Conservation (phyloP, 225 moss, liverwort and hornwort genomes). For the Bryum argenteum region DNA sequence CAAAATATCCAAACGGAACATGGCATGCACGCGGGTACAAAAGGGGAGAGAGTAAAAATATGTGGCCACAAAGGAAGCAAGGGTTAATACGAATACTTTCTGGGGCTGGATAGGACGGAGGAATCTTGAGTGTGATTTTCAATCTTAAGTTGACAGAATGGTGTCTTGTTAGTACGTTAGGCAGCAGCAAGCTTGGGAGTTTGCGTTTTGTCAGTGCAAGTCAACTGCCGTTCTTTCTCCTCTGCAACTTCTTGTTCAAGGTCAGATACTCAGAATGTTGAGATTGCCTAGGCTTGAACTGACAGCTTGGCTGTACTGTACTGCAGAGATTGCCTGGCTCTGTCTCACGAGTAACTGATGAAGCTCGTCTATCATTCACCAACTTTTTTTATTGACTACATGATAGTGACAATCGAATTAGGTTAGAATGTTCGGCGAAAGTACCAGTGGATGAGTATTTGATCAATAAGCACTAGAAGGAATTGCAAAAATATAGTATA, state of each 20-base stretch:
- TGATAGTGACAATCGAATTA: background rate
- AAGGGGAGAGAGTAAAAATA: too few species aligned
- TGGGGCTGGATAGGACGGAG: background rate
- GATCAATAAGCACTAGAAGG: background rate
- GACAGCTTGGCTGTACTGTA: conserved; percentile 1
- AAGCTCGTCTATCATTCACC: background rate
- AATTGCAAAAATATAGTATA: background rate
- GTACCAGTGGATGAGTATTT: background rate
- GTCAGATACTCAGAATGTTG: conserved; percentile 19
- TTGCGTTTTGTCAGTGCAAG: conserved; percentile 5
- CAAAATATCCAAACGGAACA: too few species aligned
- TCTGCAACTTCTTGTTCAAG: conserved; percentile 9
- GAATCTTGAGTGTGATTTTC: background rate
- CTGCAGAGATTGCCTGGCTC: conserved; percentile 1
- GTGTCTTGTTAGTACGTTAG: conserved; percentile 7
- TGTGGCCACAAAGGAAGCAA: too few species aligned
- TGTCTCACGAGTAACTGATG: conserved; percentile 7
- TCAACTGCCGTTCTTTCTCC: conserved; percentile 23
- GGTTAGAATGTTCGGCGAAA: background rate
- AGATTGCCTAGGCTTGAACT: background rate
- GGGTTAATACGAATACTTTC: too few species aligned
- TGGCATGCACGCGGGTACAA: too few species aligned
- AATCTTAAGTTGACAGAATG: background rate
- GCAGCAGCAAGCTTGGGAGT: conserved; percentile 17
- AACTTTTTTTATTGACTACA: background rate